Base-by-base conservation (phyloP, 805 yeast species). In the Tetrapisispora fleetii region DNA sequence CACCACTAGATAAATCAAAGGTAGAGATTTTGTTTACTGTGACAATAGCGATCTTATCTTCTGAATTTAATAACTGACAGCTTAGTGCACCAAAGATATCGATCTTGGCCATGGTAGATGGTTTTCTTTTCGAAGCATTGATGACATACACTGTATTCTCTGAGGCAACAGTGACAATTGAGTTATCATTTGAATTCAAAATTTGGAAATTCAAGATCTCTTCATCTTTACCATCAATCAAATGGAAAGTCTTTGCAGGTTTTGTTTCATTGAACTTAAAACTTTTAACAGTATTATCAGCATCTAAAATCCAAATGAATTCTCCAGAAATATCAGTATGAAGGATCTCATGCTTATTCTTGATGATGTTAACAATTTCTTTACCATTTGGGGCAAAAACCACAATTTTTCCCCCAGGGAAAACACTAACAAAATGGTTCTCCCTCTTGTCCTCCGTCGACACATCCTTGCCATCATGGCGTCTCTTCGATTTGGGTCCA, bases 131-230 rank as follows among this genome's bases (percentile, higher is more conserved):
- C n/a, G 59, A 55, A 40, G 86, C 86, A 62, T 83, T 87, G 59
- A 83, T 77, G 49, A 83, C 70, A 59, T 80, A 81, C 11, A 82
- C 81, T 10, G 80, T 73, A 58, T 57, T 45, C 44, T 58, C 59
- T 4, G 67, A 57, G 16, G 58, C 52, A 13, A 64, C 62, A 46
- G 67, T 51, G 13, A 73, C 48, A 10, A 53, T 53, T 32, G 64
- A 63, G 2, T 48, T 50, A 4, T 51, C 52, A 22, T 45, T 52
- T 11, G 49, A 48, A 38, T 46, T 50, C 33, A 64, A 52, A 14
- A 59, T 54, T 47, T 58, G 63, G 53, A 65, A 60, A 27, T 59
- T 52, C n/a, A 49, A 52, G 11, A 67, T 67, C 28, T 52, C 61
- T 18, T 59, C 65, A 39, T 54, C 54, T 38, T 60, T 62, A 17